Percentiles rank a stretch among this genome's conserved stretches.
These are phyloP conservation scores for Fusarium graminum DNA, from an alignment of 2,329 filamentous ascomycete genomes.

Conservation along the genomic window DNA sequence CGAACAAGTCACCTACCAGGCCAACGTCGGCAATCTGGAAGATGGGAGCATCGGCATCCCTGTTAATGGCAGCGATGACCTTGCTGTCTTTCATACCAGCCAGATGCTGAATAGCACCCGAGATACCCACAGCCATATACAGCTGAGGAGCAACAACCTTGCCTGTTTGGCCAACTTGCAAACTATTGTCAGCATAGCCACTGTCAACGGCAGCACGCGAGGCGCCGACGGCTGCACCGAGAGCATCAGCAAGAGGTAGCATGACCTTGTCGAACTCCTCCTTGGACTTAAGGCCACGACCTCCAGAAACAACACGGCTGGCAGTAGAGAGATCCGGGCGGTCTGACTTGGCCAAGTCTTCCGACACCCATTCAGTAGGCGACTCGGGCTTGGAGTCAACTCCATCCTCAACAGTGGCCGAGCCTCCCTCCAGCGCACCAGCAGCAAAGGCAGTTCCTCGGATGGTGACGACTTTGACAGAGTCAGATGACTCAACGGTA, in stretches of 20 bases:
- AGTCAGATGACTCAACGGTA: conserved; percentile 90
- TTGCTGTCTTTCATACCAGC: conserved; percentile 99
- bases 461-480: conserved; percentile 90
- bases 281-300: conserved; percentile 95
- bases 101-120: conserved; percentile 96
- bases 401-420: conserved; percentile 82
- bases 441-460: conserved; percentile 92
- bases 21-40: conserved; percentile 99
- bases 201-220: conserved; percentile 96
- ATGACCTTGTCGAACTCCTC: conserved; percentile 96
- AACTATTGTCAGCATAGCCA: conserved; percentile 96
- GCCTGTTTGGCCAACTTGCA: conserved; percentile 98
- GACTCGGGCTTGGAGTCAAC: conserved; percentile 82
- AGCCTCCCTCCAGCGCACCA: conserved; percentile 77
- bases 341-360: conserved; percentile 92
- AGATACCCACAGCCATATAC: conserved; percentile 96
- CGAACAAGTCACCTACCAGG: conserved; percentile 93
- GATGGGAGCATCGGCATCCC: conserved; percentile 95
- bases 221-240: conserved; percentile 96
- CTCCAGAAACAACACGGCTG: conserved; percentile 89
- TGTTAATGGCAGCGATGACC: conserved; percentile 99
- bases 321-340: conserved; percentile 95
- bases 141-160: conserved; percentile 98
- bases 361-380: conserved; percentile 89
- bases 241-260: conserved; percentile 88